phyloP scores from a whole-genome alignment of 129 eudicot genomes.

The Lactuca sativa region DNA sequence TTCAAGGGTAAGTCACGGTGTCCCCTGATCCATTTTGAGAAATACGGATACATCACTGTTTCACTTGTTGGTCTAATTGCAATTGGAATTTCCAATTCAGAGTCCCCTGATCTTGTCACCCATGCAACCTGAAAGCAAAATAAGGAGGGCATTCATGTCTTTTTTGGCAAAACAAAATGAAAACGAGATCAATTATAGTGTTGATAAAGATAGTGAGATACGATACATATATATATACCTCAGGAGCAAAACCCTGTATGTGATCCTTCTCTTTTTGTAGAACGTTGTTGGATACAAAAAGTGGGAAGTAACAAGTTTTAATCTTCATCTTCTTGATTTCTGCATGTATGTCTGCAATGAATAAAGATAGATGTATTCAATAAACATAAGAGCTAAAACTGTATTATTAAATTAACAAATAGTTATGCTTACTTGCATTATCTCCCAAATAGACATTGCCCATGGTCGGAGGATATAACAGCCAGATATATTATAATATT shows the following conservation, averaged over 20 bases:
- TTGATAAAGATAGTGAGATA: too few relatives aligned
- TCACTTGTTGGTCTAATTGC: constrained; percentile 89
- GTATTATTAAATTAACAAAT: not conserved
- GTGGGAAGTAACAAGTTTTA: constrained; percentile 83
- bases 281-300: constrained; percentile 76
- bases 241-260: constrained; percentile 97
- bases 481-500: constrained; percentile 83
- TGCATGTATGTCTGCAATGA: constrained; percentile 24
- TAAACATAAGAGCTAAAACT: not conserved
- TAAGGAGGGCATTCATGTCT: not conserved
- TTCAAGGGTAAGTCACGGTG: constrained; percentile 79
- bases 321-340: constrained; percentile 79
- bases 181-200: too few relatives aligned
- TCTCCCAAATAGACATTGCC: constrained; percentile 85
- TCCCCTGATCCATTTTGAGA: constrained; percentile 83
- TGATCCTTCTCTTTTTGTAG: constrained; percentile 89
- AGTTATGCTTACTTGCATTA: constrained; percentile 58
- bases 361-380: not conserved
- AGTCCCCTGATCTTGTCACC: constrained; percentile 80
- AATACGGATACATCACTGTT: constrained; percentile 88
- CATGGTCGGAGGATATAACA: constrained; percentile 81
- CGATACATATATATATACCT: constrained; percentile 38
- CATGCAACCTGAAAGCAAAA: constrained; percentile 66
- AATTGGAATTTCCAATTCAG: constrained; percentile 73
- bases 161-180: too few relatives aligned